Evolutionary conservation across 148 eudicot genomes (phyloP).

Genomic region (Spergularia bocconei): DNA sequence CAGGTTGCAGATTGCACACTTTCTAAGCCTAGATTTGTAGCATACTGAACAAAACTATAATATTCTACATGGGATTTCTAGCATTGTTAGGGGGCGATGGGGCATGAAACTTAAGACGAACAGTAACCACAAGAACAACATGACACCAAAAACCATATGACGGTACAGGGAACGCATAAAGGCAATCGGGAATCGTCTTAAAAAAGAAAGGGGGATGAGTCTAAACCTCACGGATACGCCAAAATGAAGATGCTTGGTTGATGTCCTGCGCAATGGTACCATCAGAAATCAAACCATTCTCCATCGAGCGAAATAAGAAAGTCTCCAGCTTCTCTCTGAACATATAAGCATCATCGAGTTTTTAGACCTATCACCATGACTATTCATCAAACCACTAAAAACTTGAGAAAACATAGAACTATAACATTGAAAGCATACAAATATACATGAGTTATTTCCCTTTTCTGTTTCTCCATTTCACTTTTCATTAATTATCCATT

Average conservation of each 20-base stretch:
- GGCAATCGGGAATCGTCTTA: constrained; percentile 3
- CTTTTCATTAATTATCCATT: background rate
- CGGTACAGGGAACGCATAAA: background rate
- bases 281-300: constrained; percentile 77
- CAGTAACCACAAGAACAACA: background rate
- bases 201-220: background rate
- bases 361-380: constrained; percentile 5
- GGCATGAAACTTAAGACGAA: no score
- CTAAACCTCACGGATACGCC: constrained; percentile 94
- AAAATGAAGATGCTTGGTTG: constrained; percentile 86
- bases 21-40: no score
- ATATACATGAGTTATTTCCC: background rate
- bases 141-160: background rate
- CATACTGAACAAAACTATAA: no score
- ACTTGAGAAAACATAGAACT: background rate
- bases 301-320: constrained; percentile 76
- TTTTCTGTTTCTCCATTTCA: background rate
- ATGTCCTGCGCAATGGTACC: constrained; percentile 95
- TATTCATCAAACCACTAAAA: background rate
- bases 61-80: no score
- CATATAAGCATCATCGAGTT: constrained; percentile 23
- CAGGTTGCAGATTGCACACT: no score
- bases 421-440: background rate
- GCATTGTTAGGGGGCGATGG: no score
- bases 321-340: constrained; percentile 92